Percentiles rank a stretch among this genome's conserved stretches.
Conservation (phyloP, 106 monocot species). For the Vanilla planifolia region DNA sequence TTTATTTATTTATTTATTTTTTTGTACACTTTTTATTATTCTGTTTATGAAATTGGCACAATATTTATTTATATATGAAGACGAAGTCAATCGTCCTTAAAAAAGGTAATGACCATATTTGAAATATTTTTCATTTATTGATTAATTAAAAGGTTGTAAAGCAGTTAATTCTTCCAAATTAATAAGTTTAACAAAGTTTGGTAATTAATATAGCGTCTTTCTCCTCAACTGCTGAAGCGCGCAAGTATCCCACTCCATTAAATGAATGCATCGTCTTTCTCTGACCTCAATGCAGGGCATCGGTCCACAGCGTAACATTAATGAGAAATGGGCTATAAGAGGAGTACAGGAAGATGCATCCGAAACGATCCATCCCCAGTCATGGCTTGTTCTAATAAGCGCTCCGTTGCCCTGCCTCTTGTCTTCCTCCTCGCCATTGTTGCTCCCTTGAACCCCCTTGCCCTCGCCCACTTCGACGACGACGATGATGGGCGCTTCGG, state of each 20-base stretch:
- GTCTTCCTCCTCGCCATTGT: neutral
- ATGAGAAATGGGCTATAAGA: neutral
- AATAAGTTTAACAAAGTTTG: neutral
- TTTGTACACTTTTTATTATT: too few relatives aligned
- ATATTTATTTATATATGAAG: too few relatives aligned
- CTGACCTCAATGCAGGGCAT: neutral
- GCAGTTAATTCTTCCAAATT: too few relatives aligned
- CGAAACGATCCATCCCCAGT: neutral
- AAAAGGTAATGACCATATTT: too few relatives aligned
- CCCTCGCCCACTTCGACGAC: neutral
- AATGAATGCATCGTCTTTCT: neutral
- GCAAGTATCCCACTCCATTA: neutral
- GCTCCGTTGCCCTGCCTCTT: neutral
- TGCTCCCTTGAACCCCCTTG: neutral
- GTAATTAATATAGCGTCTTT: neutral
- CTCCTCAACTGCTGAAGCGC: neutral
- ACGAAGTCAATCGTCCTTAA: too few relatives aligned
- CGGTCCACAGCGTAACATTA: neutral
- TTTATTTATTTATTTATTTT: too few relatives aligned
- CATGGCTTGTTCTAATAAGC: neutral
- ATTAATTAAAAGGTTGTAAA: too few relatives aligned
- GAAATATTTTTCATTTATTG: too few relatives aligned
- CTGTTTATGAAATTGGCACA: too few relatives aligned
- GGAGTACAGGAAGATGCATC: neutral
- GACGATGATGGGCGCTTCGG: neutral